phyloP scores from a whole-genome alignment of 1,139 yeast genomes.

The Saccharomycopsis hybrid region DNA sequence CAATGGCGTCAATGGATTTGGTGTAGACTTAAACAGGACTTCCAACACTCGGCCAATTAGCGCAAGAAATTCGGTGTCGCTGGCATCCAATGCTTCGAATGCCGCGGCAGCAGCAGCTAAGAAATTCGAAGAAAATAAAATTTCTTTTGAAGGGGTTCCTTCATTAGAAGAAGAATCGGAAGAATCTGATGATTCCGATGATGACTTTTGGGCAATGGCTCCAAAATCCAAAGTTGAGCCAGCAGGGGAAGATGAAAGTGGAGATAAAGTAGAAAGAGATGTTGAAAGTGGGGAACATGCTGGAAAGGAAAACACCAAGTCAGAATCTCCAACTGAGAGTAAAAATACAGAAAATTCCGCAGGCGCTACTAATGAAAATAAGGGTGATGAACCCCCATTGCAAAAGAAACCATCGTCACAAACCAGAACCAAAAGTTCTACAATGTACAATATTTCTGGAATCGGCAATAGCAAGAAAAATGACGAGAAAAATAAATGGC shows the following conservation, averaged over 20 bases:
- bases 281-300: neutral
- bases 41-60: neutral
- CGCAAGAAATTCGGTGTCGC: conserved; percentile 18
- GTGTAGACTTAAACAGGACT: neutral
- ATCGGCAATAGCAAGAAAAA: neutral
- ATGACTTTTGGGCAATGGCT: conserved; percentile 56
- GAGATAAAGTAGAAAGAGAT: conserved; percentile 20
- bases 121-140: conserved; percentile 53
- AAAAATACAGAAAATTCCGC: neutral
- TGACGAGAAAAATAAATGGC: conserved; percentile 33
- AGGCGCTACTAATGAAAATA: neutral
- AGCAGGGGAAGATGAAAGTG: conserved; percentile 19
- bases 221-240: conserved; percentile 24
- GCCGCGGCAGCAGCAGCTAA: neutral
- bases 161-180: conserved; percentile 40
- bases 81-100: conserved; percentile 14
- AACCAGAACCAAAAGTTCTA: neutral
- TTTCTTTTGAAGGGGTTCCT: conserved; percentile 73
- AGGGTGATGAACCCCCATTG: neutral
- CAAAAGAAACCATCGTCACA: neutral
- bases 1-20: no score
- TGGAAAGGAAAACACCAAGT: neutral
- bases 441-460: neutral
- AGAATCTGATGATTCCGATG: conserved; percentile 33
- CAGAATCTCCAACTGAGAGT: neutral